Percentiles rank a stretch among this genome's conserved stretches.
phyloP scores from a whole-genome alignment of 2,329 filamentous ascomycete species.

The Colletotrichum lupini region DNA sequence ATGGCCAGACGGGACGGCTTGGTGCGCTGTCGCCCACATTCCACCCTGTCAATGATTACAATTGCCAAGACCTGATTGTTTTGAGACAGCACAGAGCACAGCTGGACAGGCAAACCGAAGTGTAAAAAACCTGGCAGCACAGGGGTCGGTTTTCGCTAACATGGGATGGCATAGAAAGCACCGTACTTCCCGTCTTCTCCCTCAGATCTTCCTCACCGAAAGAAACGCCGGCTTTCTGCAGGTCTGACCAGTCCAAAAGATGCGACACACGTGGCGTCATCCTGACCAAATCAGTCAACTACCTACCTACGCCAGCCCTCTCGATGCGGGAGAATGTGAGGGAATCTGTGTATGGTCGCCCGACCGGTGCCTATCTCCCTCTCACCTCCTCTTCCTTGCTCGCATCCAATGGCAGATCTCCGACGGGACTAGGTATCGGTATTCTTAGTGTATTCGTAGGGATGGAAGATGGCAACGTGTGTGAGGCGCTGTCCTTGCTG shows the following conservation, averaged over 20 bases:
- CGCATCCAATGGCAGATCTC: neutral
- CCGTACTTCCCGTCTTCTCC: neutral
- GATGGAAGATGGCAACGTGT: neutral
- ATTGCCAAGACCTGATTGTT: neutral
- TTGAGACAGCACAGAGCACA: neutral
- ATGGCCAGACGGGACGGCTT: slow-evolving; percentile 4
- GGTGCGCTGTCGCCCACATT: neutral
- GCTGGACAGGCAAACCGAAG: neutral
- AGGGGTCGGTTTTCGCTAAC: slow-evolving; percentile 5
- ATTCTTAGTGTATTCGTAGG: neutral
- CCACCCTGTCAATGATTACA: neutral
- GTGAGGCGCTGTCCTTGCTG: neutral
- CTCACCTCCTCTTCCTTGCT: neutral
- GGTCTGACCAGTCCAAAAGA: slow-evolving; percentile 8
- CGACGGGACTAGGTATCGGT: neutral
- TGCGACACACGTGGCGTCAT: slow-evolving; percentile 32
- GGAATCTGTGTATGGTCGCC: neutral
- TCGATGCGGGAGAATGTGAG: neutral
- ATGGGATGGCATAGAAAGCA: slow-evolving; percentile 21
- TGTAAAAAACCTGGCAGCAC: slow-evolving; percentile 15
- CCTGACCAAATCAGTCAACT: neutral
- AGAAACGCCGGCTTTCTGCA: slow-evolving; percentile 17
- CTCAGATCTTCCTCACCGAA: neutral
- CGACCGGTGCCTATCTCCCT: neutral
- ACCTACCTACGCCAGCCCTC: neutral